Evolutionary conservation across 2,329 filamentous ascomycete species (phyloP).

Genomic region (Penicillium sp.): DNA sequence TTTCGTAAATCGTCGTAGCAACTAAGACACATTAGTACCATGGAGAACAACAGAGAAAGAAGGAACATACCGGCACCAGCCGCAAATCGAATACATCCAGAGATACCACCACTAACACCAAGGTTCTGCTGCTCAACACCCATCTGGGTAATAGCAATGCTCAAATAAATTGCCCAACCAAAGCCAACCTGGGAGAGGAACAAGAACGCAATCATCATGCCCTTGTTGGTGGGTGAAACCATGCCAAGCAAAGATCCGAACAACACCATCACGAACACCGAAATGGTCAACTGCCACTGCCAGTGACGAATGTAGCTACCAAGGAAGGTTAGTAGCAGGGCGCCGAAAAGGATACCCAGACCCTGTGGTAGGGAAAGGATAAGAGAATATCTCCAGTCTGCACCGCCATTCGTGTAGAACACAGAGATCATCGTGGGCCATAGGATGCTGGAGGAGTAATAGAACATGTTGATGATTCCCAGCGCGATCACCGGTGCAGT

Average conservation of each 20-base stretch:
- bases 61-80: constrained; percentile 35
- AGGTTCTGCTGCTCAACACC: constrained; percentile 52
- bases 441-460: constrained; percentile 50
- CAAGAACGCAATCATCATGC: constrained; percentile 49
- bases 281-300: constrained; percentile 49
- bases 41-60: background rate
- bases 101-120: constrained; percentile 46
- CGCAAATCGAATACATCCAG: constrained; percentile 46
- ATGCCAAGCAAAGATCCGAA: constrained; percentile 49
- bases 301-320: constrained; percentile 47
- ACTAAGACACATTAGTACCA: constrained; percentile 20
- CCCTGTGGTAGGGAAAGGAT: constrained; percentile 47
- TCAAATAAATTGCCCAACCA: constrained; percentile 50
- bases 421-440: constrained; percentile 51
- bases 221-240: constrained; percentile 46
- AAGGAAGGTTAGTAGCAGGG: constrained; percentile 42
- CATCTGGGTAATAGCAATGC: constrained; percentile 51
- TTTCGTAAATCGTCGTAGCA: constrained; percentile 44
- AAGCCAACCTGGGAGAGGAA: constrained; percentile 49
- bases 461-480: constrained; percentile 54
- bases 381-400: constrained; percentile 36
- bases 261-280: constrained; percentile 49
- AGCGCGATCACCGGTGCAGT: constrained; percentile 48
- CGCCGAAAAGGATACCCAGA: constrained; percentile 47
- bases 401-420: constrained; percentile 42